A percentile compares a stretch with the other conserved stretches of the same genome.
phyloP scores from a whole-genome alignment of 2,329 filamentous ascomycete species.

The Juglanconis juglandina region DNA sequence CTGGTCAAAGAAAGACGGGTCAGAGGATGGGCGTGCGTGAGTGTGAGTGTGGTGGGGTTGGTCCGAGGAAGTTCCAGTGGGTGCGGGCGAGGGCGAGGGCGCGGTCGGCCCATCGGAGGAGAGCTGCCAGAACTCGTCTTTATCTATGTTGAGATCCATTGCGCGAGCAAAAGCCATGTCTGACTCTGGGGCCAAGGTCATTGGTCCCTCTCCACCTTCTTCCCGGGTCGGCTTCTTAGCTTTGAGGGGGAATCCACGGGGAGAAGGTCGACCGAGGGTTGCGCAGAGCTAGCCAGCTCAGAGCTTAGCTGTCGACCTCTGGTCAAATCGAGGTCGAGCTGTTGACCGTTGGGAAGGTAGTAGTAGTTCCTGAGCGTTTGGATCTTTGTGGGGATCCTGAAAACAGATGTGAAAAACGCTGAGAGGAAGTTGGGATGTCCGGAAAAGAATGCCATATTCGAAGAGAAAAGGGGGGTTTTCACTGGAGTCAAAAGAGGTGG shows the following conservation, averaged over 20 bases:
- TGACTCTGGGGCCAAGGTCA: constrained; percentile 2
- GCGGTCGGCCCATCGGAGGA: neutral
- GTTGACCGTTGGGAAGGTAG: neutral
- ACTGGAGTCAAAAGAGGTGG: neutral
- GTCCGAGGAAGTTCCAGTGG: neutral
- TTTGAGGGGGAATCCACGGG: neutral
- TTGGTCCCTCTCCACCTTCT: neutral
- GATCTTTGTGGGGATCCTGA: neutral
- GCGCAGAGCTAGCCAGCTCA: neutral
- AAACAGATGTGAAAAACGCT: neutral
- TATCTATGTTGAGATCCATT: constrained; percentile 17
- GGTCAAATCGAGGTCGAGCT: constrained; percentile 1
- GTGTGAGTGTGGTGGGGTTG: neutral
- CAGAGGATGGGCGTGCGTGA: constrained; percentile 4
- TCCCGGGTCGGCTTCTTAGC: neutral
- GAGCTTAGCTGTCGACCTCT: neutral
- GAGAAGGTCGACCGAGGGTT: neutral
- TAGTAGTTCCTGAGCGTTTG: neutral
- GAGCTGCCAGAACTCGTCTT: constrained; percentile 18
- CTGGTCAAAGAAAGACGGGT: constrained; percentile 15
- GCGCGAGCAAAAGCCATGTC: constrained; percentile 8
- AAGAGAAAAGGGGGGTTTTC: neutral
- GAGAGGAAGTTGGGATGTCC: neutral
- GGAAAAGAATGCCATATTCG: constrained; percentile 2
- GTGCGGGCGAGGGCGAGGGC: neutral